Evolutionary conservation across 2,329 filamentous ascomycete genomes (phyloP).

Genomic region (Talaromyces rugulosus): DNA sequence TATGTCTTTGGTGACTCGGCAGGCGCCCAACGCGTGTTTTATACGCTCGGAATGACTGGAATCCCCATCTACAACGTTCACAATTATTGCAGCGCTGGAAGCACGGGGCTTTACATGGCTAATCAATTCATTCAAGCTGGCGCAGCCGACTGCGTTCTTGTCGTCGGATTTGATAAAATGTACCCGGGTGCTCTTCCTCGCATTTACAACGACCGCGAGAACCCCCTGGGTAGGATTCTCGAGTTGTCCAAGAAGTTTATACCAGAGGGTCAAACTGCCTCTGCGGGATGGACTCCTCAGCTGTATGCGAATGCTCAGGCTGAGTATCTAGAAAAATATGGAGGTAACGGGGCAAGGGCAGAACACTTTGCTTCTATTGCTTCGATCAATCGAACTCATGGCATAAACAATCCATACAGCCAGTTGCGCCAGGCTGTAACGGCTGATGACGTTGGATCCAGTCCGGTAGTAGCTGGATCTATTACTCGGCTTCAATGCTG

Average conservation of each 20-base stretch:
- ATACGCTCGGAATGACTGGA: slow-evolving; percentile 95
- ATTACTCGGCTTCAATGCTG: slow-evolving; percentile 98
- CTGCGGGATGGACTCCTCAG: slow-evolving; percentile 67
- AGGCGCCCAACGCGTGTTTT: slow-evolving; percentile 93
- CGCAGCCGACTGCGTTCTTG: slow-evolving; percentile 80
- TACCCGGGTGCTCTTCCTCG: slow-evolving; percentile 76
- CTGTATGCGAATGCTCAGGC: slow-evolving; percentile 82
- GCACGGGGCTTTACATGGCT: slow-evolving; percentile 80
- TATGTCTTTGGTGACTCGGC: slow-evolving; percentile 97
- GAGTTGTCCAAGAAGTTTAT: slow-evolving; percentile 64
- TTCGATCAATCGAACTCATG: slow-evolving; percentile 88
- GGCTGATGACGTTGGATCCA: slow-evolving; percentile 71
- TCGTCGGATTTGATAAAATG: slow-evolving; percentile 98
- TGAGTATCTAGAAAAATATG: slow-evolving; percentile 68
- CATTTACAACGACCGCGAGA: slow-evolving; percentile 80
- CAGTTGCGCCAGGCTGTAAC: slow-evolving; percentile 94
- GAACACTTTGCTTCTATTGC: slow-evolving; percentile 94
- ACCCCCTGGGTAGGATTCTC: slow-evolving; percentile 67
- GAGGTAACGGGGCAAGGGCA: slow-evolving; percentile 76
- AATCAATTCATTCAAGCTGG: slow-evolving; percentile 75
- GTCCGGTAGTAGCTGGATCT: slow-evolving; percentile 75
- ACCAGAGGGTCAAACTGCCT: slow-evolving; percentile 75
- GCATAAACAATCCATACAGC: slow-evolving; percentile 89
- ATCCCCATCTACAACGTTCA: slow-evolving; percentile 98
- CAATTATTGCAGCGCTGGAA: slow-evolving; percentile 98